Percentiles rank a stretch among this genome's conserved stretches.
Conservation (phyloP, 176 grass and related monocot species). For the Chrysopogon serrulatus region DNA sequence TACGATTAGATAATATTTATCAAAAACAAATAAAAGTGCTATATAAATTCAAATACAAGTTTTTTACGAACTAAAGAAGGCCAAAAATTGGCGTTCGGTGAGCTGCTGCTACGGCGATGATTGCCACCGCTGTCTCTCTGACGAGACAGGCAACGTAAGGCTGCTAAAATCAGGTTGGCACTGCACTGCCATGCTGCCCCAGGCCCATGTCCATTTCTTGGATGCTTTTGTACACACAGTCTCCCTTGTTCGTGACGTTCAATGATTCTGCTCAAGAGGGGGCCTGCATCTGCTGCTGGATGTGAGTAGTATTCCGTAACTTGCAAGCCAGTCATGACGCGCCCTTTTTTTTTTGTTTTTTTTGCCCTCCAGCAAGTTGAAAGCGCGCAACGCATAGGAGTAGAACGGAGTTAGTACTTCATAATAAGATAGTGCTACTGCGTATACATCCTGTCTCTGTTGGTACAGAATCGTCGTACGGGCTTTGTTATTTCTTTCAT, state of each 20-base stretch:
- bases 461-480: not conserved
- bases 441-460: not conserved
- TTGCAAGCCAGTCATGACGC: not conserved
- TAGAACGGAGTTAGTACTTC: no score
- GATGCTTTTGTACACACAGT: constrained; percentile 3
- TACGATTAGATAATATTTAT: no score
- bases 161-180: not conserved
- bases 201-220: constrained; percentile 13
- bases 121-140: not conserved
- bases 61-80: no score
- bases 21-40: no score
- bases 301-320: not conserved
- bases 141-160: not conserved
- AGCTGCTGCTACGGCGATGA: not conserved
- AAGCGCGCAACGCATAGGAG: not conserved
- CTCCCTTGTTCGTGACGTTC: not conserved
- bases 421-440: not conserved
- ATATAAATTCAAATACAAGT: no score
- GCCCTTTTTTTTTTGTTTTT: not conserved
- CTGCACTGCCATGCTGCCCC: not conserved
- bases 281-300: not conserved
- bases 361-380: no score
- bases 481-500: not conserved
- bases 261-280: constrained; percentile 21
- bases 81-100: not conserved